Percentiles rank a stretch among this genome's conserved stretches.
phyloP scores from a whole-genome alignment of 306 rosid genomes.

The Canavalia ensiformis region DNA sequence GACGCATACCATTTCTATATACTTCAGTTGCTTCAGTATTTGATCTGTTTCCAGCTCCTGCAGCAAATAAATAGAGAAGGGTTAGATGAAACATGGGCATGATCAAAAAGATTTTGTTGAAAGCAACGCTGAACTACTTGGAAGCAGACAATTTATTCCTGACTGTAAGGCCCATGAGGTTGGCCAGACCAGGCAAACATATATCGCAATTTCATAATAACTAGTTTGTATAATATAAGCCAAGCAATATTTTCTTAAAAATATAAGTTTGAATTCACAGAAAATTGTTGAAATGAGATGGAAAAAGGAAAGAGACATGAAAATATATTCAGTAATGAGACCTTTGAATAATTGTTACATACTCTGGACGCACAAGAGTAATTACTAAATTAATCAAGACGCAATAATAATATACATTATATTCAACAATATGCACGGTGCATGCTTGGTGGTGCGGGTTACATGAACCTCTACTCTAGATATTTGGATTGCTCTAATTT shows the following conservation, averaged over 20 bases:
- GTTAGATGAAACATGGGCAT: no score
- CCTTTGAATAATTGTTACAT: background rate
- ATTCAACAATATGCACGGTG: background rate
- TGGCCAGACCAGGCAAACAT: slow-evolving; percentile 14
- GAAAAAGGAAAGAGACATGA: background rate
- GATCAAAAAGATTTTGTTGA: slow-evolving; percentile 28
- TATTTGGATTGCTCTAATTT: background rate
- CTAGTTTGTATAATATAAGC: background rate
- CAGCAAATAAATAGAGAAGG: slow-evolving; percentile 36
- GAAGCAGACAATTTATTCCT: background rate
- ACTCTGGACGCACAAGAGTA: background rate
- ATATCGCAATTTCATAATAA: slow-evolving; percentile 11
- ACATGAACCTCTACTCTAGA: background rate
- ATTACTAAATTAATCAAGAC: background rate
- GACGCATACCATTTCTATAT: slow-evolving; percentile 74
- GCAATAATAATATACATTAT: background rate
- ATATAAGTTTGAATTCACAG: background rate
- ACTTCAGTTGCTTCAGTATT: slow-evolving; percentile 82
- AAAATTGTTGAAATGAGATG: background rate
- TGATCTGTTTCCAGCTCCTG: slow-evolving; percentile 87
- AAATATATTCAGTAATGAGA: background rate
- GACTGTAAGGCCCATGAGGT: background rate
- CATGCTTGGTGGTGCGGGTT: background rate
- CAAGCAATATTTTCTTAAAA: background rate
- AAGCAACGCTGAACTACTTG: slow-evolving; percentile 38